Evolutionary conservation across 495 filamentous ascomycete species (phyloP).

Genomic region (Oidiodendron maius): DNA sequence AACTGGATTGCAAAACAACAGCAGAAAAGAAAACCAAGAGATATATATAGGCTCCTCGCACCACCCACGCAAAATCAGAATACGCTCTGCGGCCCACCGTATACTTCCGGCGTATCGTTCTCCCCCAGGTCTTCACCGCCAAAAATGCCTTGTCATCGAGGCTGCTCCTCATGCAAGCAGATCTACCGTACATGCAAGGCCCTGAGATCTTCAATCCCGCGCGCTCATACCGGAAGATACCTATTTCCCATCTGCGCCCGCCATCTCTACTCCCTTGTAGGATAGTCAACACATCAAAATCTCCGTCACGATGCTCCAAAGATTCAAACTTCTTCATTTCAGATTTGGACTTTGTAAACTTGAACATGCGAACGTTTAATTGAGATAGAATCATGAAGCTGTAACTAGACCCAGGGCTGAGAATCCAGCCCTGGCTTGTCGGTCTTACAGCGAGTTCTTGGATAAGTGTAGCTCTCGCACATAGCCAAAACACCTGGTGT

Average conservation of each 20-base stretch:
- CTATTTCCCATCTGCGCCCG: neutral
- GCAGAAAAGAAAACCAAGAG: neutral
- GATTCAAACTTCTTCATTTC: no score
- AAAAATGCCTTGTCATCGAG: neutral
- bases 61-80: neutral
- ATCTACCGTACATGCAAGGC: neutral
- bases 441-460: no score
- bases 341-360: no score
- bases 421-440: no score
- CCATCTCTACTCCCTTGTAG: neutral
- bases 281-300: no score
- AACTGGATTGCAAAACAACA: neutral
- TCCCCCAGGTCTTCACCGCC: neutral
- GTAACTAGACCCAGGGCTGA: no score
- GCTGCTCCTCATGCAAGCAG: neutral
- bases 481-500: no score
- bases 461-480: no score
- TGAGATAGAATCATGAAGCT: no score
- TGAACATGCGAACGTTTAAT: no score
- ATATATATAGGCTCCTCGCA: neutral
- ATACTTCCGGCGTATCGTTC: neutral
- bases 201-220: conserved; percentile 1
- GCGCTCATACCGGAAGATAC: conserved; percentile 1
- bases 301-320: no score
- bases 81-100: neutral